Percentiles rank a stretch among this genome's conserved stretches.
phyloP scores from a whole-genome alignment of 2,329 filamentous ascomycete species.

The Paraconiothyrium sp. region DNA sequence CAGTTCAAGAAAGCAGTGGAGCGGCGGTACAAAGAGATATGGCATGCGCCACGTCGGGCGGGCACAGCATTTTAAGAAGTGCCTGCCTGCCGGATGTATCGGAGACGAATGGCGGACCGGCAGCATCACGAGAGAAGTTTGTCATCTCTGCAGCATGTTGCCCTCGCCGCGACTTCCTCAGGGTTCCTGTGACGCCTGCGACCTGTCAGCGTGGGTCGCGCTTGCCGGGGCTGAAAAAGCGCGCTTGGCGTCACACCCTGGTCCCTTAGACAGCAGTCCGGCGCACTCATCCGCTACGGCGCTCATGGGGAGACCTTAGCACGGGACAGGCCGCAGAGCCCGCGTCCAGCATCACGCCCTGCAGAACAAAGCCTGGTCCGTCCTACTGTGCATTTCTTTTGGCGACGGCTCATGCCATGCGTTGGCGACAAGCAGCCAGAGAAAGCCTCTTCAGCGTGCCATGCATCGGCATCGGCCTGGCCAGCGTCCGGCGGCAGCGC shows the following conservation, averaged over 20 bases:
- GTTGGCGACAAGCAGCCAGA: not conserved
- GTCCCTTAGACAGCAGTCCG: not conserved
- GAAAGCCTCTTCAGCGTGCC: constrained; percentile 3
- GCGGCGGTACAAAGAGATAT: constrained; percentile 12
- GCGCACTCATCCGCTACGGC: not conserved
- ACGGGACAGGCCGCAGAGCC: constrained; percentile 2
- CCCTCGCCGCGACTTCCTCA: constrained; percentile 29
- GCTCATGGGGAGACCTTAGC: not conserved
- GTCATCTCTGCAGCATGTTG: constrained; percentile 32
- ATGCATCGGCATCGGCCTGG: constrained; percentile 5
- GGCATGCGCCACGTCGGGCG: constrained; percentile 16
- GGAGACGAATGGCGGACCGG: constrained; percentile 27
- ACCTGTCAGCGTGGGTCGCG: constrained; percentile 17
- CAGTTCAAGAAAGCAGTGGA: constrained; percentile 11
- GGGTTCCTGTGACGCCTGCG: constrained; percentile 17
- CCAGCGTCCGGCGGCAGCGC: constrained; percentile 9
- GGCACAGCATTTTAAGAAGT: constrained; percentile 18
- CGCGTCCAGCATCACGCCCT: not conserved
- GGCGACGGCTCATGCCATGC: not conserved
- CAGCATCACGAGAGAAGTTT: constrained; percentile 35
- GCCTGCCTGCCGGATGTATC: constrained; percentile 36
- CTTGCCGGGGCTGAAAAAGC: constrained; percentile 7
- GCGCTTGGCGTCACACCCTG: not conserved
- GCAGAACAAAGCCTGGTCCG: not conserved
- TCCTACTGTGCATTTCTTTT: not conserved